Base-by-base conservation (phyloP, 768 basidiomycete species). In the Calocera viscosa region DNA sequence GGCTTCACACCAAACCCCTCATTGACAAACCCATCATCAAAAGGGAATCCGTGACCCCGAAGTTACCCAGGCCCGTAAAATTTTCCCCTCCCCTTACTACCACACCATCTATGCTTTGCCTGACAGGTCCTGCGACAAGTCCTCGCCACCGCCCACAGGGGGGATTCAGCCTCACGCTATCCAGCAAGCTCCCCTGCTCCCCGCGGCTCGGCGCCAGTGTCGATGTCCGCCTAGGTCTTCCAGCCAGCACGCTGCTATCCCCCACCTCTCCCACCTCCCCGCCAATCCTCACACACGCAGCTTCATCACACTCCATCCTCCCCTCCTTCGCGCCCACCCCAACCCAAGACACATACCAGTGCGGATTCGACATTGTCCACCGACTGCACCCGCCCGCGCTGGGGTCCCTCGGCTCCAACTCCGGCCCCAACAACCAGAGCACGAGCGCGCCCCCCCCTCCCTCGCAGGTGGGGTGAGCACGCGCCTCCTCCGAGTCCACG, bases 71-170 rank as follows among this genome's bases (percentile, higher is more conserved):
- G n/a, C n/a, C n/a, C n/a, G n/a, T n/a, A n/a, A n/a, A n/a, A n/a
- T n/a, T n/a, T n/a, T n/a, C n/a, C n/a, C n/a, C n/a, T n/a, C n/a
- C n/a, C n/a, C n/a, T n/a, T n/a, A n/a, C n/a, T n/a, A n/a, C n/a
- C n/a, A n/a, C n/a, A n/a, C n/a, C n/a, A n/a, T n/a, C n/a, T n/a
- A n/a, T n/a, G n/a, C n/a, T n/a, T n/a, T n/a, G n/a, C n/a, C n/a
- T n/a, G n/a, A 22, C 72, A 96, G 94, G 82, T 94, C 68, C 77
- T 92, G 65, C 89, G 92, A 33, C 94, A 94, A 80, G 80, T 95
- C 43, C 77, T 97, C 41, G 78, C 78, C 49, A 84, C 85, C 34
- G 80, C 90, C n/a, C 78, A 78, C 60, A 78, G 74, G 38, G 90
- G 90, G 16, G 94, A 96, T 76, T 96, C 66, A 92, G 94, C 8